These are phyloP conservation scores for Ceratocystis colombiana DNA, from an alignment of 2,329 filamentous ascomycete species.

Conservation along the genomic window DNA sequence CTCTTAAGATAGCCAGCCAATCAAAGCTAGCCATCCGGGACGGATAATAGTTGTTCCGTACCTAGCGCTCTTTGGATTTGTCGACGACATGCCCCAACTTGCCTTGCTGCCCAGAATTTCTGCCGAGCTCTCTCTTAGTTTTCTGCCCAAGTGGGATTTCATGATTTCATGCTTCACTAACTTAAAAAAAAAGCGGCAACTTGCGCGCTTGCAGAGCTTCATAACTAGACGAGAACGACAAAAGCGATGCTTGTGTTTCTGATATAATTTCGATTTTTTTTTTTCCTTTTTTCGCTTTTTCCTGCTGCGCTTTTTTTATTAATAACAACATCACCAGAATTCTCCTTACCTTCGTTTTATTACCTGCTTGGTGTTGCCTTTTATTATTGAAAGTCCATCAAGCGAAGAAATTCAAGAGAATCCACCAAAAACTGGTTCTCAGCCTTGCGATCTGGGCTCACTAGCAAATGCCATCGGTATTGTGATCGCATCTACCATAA, in stretches of 20 bases:
- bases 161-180: neutral
- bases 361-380: neutral
- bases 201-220: constrained; percentile 9
- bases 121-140: constrained; percentile 3
- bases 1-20: neutral
- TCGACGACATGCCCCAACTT: constrained; percentile 32
- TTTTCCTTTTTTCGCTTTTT: neutral
- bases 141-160: neutral
- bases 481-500: neutral
- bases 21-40: constrained; percentile 24
- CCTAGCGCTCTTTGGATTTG: constrained; percentile 34
- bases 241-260: neutral
- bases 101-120: constrained; percentile 7
- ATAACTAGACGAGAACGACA: neutral
- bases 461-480: neutral
- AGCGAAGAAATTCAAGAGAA: neutral
- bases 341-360: neutral
- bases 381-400: neutral
- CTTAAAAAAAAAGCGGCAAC: constrained; percentile 4
- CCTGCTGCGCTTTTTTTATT: neutral
- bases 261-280: neutral
- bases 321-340: constrained; percentile 4
- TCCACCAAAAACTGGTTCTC: neutral
- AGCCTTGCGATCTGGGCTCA: constrained; percentile 8
- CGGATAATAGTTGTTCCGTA: constrained; percentile 29